A percentile compares a stretch with the other conserved stretches of the same genome.
These are phyloP conservation scores for Vitis rotundifolia DNA, from an alignment of 164 flowering plant genomes.

Conservation along the genomic window DNA sequence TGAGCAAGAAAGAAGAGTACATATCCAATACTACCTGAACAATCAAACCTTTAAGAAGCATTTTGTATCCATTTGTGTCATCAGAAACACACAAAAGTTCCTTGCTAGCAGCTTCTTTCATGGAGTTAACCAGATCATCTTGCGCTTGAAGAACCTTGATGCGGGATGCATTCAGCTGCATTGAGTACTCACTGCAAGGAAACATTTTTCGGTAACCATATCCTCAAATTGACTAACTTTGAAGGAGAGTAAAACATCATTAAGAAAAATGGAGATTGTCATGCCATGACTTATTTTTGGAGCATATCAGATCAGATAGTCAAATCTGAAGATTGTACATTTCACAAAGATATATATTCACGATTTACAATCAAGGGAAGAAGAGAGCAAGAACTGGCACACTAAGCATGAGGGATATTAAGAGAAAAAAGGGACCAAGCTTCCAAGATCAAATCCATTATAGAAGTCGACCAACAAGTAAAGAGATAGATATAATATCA, in stretches of 20 bases:
- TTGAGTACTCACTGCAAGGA: slow-evolving; percentile 67
- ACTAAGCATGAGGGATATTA: too few species aligned
- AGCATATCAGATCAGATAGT: not conserved
- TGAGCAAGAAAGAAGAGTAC: too few species aligned
- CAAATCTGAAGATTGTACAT: too few species aligned
- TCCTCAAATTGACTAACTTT: too few species aligned
- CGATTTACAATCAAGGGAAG: too few species aligned
- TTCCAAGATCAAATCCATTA: too few species aligned
- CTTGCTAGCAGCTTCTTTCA: slow-evolving; percentile 62
- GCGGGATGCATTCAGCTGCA: slow-evolving; percentile 74
- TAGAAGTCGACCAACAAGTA: too few species aligned
- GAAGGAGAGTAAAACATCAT: too few species aligned
- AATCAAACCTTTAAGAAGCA: slow-evolving; percentile 52
- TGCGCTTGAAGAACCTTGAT: slow-evolving; percentile 70
- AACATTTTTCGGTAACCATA: not conserved
- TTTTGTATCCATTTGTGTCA: slow-evolving; percentile 40
- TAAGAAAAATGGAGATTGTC: not conserved
- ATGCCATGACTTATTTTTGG: not conserved
- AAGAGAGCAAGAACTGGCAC: too few species aligned
- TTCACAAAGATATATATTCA: too few species aligned
- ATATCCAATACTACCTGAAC: slow-evolving; percentile 45
- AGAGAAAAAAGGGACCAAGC: too few species aligned
- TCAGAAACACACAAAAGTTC: slow-evolving; percentile 44
- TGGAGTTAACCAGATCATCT: slow-evolving; percentile 59
- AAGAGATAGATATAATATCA: too few species aligned